Base-by-base conservation (phyloP, 2,329 filamentous ascomycete species). In the Penicillium fuscoglaucum region DNA sequence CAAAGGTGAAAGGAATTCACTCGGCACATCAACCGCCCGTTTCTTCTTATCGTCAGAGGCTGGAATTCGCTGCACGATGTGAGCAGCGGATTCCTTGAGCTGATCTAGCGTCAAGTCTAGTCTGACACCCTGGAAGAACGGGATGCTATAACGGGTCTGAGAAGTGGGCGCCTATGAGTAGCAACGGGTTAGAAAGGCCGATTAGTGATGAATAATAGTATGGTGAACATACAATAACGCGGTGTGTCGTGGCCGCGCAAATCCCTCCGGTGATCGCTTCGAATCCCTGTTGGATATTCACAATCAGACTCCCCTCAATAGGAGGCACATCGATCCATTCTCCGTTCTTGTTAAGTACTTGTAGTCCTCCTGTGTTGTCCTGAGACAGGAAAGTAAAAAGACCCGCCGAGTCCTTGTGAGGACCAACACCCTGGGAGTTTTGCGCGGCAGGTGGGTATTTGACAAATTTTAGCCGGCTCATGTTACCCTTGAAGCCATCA, bases 191-290 rank as follows among this genome's bases (percentile, higher is more conserved):
- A 57, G 48, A n/a, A 29, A 9, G 12, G 2, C 10, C 9, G 13
- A 7, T 2, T 7, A 35, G 15, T 9, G 8, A 29, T 26, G 19
- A 19, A 28, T 28, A 1, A 28, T 28, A 1, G 7, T 15, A 28
- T 8, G 4, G 9, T 19, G 9, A 52, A 63, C 66, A 58, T 63
- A 74, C 72, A 45, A 73, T 68, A 2, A 75, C 73, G 1, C 73
- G 68, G 61, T 75, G 73, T 0, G 72, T 75, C 0, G 73, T 76
- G 9, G 72, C 71, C 12, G 80, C 77, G 63, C 82, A 84, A 2
- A 84, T 78, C 4, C 83, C 83, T 13, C 79, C 80, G 0, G 83
- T 84, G 48, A 85, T 71, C 0, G 83, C 83, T 63, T 85, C 83
- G 56, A 85, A 79, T 0, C 83, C 83, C 63, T 84, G 83, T 55